Conservation (phyloP, 2,329 filamentous ascomycete genomes). For the Clonostachys chloroleuca region DNA sequence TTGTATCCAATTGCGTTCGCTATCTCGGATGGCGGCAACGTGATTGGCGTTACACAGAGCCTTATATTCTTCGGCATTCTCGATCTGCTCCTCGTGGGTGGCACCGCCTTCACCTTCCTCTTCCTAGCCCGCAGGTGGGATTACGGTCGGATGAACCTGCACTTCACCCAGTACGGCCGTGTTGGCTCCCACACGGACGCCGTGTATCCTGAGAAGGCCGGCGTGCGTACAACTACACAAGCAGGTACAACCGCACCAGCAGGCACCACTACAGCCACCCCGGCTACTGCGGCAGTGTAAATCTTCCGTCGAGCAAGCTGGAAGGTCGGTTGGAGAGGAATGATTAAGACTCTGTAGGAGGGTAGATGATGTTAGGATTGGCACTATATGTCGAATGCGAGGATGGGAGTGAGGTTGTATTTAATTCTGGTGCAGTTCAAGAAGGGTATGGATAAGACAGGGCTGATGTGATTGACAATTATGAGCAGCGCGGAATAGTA, state of each 20-base stretch:
- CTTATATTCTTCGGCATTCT: constrained; percentile 51
- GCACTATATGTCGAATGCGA: too few relatives aligned
- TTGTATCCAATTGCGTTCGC: constrained; percentile 50
- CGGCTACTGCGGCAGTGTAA: too few relatives aligned
- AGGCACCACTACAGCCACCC: too few relatives aligned
- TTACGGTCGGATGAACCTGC: constrained; percentile 42
- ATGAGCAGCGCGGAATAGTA: too few relatives aligned
- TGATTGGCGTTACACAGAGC: constrained; percentile 35
- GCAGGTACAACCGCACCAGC: not conserved
- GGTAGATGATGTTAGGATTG: too few relatives aligned
- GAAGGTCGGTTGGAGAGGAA: too few relatives aligned
- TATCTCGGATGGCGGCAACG: constrained; percentile 45
- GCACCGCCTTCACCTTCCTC: constrained; percentile 34
- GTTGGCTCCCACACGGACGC: constrained; percentile 16
- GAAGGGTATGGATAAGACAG: too few relatives aligned
- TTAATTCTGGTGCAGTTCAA: too few relatives aligned
- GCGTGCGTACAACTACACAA: not conserved
- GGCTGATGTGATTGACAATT: too few relatives aligned
- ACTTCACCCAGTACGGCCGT: constrained; percentile 51
- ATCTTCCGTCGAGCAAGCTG: too few relatives aligned
- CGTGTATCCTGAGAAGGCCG: constrained; percentile 39
- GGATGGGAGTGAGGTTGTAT: too few relatives aligned
- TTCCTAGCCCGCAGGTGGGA: constrained; percentile 44
- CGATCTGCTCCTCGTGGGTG: constrained; percentile 40
- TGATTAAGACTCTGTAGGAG: too few relatives aligned